Evolutionary conservation across 129 eudicot genomes (phyloP).

Genomic region (Saposhnikovia divaricata): DNA sequence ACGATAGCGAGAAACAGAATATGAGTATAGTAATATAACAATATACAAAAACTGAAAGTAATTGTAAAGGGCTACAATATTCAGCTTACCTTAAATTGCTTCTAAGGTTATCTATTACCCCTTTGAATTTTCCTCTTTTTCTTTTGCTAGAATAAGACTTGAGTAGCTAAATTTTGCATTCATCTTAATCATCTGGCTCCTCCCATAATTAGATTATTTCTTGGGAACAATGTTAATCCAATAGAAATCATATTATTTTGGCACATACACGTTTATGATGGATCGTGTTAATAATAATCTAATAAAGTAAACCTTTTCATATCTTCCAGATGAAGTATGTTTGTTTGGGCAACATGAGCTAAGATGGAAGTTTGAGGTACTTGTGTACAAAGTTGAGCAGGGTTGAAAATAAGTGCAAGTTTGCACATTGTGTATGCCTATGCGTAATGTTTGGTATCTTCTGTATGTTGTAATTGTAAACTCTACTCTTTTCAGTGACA

Average conservation of each 20-base stretch:
- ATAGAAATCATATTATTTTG: neutral
- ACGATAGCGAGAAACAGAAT: neutral
- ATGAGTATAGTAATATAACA: neutral
- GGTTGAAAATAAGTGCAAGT: neutral
- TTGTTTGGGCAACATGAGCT: slow-evolving; percentile 73
- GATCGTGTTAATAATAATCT: neutral
- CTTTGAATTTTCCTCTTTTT: neutral
- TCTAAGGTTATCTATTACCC: neutral
- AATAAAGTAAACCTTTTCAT: neutral
- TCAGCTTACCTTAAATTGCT: neutral
- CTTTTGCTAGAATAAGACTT: neutral
- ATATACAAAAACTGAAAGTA: neutral
- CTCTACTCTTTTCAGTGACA: neutral
- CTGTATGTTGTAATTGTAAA: neutral
- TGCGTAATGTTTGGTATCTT: neutral
- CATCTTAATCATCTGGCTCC: neutral
- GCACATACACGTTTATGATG: neutral
- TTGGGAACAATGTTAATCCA: neutral
- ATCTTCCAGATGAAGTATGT: slow-evolving; percentile 68
- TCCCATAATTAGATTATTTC: neutral
- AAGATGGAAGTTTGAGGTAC: slow-evolving; percentile 6
- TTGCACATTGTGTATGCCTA: neutral
- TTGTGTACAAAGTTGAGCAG: neutral
- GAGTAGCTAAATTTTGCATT: neutral
- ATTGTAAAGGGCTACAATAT: neutral